A percentile compares a stretch with the other conserved stretches of the same genome.
Evolutionary conservation across 495 filamentous ascomycete genomes (phyloP).

Genomic region (Neurospora sp.): DNA sequence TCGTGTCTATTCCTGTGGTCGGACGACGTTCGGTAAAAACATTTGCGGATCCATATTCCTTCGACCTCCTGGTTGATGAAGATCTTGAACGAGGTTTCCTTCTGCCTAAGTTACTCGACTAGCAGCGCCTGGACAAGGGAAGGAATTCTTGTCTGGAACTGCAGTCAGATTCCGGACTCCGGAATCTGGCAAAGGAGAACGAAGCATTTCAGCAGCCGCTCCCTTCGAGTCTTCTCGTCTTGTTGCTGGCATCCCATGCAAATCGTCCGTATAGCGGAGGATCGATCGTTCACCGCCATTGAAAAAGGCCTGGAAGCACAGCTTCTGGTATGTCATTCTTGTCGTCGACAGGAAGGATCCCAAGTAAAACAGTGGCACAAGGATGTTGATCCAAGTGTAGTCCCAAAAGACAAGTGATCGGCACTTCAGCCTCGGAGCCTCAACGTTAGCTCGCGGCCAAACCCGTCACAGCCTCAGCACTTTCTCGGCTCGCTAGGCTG

Average conservation of each 20-base stretch:
- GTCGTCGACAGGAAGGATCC: background rate
- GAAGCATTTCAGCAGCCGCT: background rate
- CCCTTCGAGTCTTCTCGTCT: background rate
- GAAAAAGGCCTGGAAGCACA: background rate
- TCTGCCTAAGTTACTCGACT: background rate
- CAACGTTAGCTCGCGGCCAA: background rate
- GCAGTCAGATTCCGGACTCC: background rate
- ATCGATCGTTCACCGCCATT: background rate
- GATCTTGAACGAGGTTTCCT: background rate
- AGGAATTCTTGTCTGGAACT: background rate
- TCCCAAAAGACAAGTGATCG: background rate
- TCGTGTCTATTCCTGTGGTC: background rate
- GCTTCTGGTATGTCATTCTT: background rate
- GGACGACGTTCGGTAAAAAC: background rate
- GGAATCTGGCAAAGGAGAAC: background rate
- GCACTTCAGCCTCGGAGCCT: background rate
- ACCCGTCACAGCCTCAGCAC: background rate
- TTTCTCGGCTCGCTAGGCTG: background rate
- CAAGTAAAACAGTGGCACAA: background rate
- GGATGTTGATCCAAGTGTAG: background rate
- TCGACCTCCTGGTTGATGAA: background rate
- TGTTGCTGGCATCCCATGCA: background rate
- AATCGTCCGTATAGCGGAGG: background rate
- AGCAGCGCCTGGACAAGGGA: background rate
- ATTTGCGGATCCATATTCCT: background rate